These are phyloP conservation scores for Neurospora tetraspora DNA, from an alignment of 495 filamentous ascomycete genomes.

Conservation along the genomic window DNA sequence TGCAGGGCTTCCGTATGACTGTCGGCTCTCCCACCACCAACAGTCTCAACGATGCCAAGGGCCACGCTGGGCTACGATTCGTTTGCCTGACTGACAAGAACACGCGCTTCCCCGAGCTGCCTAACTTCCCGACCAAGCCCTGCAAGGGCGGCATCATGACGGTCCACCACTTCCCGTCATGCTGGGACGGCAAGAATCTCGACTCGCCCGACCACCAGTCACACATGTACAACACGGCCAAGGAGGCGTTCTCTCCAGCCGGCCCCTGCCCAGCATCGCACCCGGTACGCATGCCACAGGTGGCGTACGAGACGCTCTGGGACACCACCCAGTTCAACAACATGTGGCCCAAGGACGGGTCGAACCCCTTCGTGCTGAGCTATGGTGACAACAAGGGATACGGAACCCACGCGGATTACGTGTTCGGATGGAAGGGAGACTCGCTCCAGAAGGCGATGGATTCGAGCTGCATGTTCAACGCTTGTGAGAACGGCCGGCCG, in stretches of 20 bases:
- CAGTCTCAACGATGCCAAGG: constrained; percentile 17
- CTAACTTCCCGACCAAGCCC: constrained; percentile 34
- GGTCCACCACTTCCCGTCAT: constrained; percentile 43
- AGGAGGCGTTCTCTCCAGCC: constrained; percentile 30
- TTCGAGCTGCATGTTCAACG: constrained; percentile 37
- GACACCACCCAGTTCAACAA: constrained; percentile 38
- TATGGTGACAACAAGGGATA: constrained; percentile 15
- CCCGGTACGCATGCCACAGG: constrained; percentile 37
- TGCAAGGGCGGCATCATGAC: constrained; percentile 41
- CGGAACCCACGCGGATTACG: constrained; percentile 19
- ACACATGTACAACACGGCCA: constrained; percentile 41
- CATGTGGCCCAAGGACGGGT: constrained; percentile 35
- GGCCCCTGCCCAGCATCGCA: constrained; percentile 42
- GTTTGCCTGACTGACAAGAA: constrained; percentile 34
- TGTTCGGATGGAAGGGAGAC: constrained; percentile 34
- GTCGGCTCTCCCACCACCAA: constrained; percentile 35
- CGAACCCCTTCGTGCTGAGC: constrained; percentile 36
- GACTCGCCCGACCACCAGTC: constrained; percentile 47
- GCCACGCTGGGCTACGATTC: constrained; percentile 35
- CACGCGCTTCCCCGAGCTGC: constrained; percentile 34
- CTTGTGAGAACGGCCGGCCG: constrained; percentile 29
- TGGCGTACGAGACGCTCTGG: constrained; percentile 44
- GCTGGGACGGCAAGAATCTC: constrained; percentile 52
- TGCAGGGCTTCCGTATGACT: constrained; percentile 45
- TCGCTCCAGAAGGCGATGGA: constrained; percentile 37